Percentiles rank a stretch among this genome's conserved stretches.
Conservation (phyloP, 2,329 filamentous ascomycete genomes). For the Penicillium sp. region DNA sequence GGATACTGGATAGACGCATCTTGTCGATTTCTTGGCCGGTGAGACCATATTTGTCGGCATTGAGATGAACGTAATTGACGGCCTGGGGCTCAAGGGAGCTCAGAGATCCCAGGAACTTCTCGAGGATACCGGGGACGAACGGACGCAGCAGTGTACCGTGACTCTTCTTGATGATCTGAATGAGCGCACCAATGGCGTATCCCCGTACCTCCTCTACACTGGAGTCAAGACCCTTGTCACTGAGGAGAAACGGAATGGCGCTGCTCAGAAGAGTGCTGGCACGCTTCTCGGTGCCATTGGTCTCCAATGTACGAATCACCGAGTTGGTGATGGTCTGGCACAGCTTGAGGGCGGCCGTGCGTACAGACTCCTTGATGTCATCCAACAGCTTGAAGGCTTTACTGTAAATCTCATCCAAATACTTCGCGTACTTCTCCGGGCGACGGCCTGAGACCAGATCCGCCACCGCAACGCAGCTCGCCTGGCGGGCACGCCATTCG, state of each 20-base stretch:
- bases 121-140: constrained; percentile 77
- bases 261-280: constrained; percentile 78
- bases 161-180: constrained; percentile 86
- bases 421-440: constrained; percentile 73
- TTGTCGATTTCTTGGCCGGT: constrained; percentile 89
- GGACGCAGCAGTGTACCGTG: constrained; percentile 70
- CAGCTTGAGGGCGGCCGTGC: constrained; percentile 73
- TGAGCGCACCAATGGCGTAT: constrained; percentile 77
- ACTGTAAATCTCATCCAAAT: constrained; percentile 80
- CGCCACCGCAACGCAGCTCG: constrained; percentile 83
- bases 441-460: constrained; percentile 81
- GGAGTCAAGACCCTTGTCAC: constrained; percentile 83
- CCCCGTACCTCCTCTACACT: constrained; percentile 80
- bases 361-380: constrained; percentile 90
- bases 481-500: constrained; percentile 91
- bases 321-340: constrained; percentile 82
- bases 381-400: constrained; percentile 87
- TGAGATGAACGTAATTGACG: constrained; percentile 89
- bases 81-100: constrained; percentile 86
- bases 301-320: constrained; percentile 79
- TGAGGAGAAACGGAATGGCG: constrained; percentile 85
- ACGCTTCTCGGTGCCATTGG: constrained; percentile 63
- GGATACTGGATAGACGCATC: constrained; percentile 74
- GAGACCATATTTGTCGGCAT: constrained; percentile 77
- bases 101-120: constrained; percentile 74